phyloP scores from a whole-genome alignment of 306 rosid genomes.

The Rosa persica region DNA sequence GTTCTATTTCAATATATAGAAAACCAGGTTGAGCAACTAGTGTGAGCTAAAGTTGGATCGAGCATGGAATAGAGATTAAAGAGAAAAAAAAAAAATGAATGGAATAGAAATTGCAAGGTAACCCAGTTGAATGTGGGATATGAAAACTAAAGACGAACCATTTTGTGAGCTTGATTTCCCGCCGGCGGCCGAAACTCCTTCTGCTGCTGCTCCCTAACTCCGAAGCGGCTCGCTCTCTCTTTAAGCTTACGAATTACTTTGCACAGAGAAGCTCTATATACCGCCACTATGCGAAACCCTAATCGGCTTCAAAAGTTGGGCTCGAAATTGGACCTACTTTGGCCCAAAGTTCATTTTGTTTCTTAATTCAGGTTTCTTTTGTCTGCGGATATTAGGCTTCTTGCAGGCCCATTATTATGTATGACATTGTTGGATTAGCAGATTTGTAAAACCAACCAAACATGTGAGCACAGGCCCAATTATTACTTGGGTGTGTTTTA shows the following conservation, averaged over 20 bases:
- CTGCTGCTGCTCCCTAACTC: slow-evolving; percentile 1
- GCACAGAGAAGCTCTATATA: slow-evolving; percentile 13
- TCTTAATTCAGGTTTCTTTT: not conserved
- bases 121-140: not conserved
- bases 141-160: slow-evolving; percentile 12
- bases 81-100: not conserved
- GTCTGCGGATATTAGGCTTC: no score
- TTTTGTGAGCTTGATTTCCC: slow-evolving; percentile 5
- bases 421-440: no score
- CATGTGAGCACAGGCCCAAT: not conserved
- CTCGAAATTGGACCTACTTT: not conserved
- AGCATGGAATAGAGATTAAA: not conserved
- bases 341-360: not conserved
- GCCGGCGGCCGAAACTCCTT: not conserved
- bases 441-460: no score
- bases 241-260: not conserved
- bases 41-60: not conserved
- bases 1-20: not conserved
- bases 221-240: slow-evolving; percentile 11
- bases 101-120: not conserved
- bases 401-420: not conserved
- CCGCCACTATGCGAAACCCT: slow-evolving; percentile 4
- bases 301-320: slow-evolving; percentile 3
- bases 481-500: not conserved
- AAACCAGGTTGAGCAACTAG: not conserved